Evolutionary conservation across 345 rosid species (phyloP).

Genomic region (Melaleuca alternifolia): DNA sequence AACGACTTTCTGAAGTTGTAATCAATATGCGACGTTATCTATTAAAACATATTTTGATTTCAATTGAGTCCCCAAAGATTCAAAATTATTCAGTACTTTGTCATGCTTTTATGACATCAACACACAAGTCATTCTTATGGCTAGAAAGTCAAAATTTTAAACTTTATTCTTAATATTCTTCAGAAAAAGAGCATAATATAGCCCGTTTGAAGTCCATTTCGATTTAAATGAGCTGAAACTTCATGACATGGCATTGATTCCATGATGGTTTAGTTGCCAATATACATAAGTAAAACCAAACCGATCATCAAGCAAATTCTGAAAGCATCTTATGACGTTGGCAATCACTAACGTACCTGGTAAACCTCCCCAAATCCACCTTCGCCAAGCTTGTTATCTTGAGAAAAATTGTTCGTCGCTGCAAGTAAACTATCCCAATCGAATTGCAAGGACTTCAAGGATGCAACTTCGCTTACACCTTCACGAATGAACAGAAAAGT

Average conservation of each 20-base stretch:
- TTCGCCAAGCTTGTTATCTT: conserved; percentile 30
- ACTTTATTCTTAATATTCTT: background rate
- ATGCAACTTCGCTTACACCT: background rate
- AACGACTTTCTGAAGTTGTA: background rate
- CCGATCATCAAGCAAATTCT: background rate
- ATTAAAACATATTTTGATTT: too few species aligned
- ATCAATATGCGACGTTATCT: background rate
- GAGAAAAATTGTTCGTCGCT: conserved; percentile 26
- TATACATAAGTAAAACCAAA: background rate
- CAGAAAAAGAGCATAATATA: background rate
- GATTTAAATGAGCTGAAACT: background rate
- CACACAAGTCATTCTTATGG: background rate
- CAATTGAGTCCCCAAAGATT: background rate
- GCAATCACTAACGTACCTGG: background rate
- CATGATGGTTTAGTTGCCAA: background rate
- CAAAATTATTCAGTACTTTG: too few species aligned
- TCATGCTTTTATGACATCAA: too few species aligned
- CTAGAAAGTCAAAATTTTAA: background rate
- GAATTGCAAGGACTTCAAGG: conserved; percentile 4
- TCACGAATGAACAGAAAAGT: conserved; percentile 2
- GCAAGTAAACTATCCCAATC: conserved; percentile 3
- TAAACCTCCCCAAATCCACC: conserved; percentile 34
- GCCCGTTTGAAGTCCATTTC: background rate
- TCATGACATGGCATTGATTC: background rate
- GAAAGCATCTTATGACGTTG: background rate